Conservation (phyloP, 106 monocot genomes). For the Dendrobium chrysotoxum region DNA sequence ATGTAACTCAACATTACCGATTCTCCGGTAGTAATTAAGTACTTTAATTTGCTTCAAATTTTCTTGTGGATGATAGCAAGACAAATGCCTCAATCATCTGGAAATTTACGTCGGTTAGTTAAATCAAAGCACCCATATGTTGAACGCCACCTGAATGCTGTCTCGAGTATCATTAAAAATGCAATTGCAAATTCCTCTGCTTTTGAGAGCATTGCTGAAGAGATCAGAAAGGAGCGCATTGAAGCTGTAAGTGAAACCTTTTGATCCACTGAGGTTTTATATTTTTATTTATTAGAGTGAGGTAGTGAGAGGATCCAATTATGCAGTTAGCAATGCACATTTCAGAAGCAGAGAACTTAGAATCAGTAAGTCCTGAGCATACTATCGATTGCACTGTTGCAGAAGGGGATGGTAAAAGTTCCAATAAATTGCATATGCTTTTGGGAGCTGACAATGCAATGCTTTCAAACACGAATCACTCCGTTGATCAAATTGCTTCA, state of each 20-base stretch:
- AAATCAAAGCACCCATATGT: constrained; percentile 73
- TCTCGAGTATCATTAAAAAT: constrained; percentile 40
- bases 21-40: neutral
- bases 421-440: neutral
- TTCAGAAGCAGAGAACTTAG: constrained; percentile 7
- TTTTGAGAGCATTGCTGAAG: constrained; percentile 55
- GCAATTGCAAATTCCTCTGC: constrained; percentile 43
- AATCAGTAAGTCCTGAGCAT: constrained; percentile 1
- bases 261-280: neutral
- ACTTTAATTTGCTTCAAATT: constrained; percentile 1
- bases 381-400: constrained; percentile 12
- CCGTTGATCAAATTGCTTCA: neutral
- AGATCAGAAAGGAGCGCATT: constrained; percentile 41
- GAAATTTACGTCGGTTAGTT: constrained; percentile 44
- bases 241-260: constrained; percentile 38
- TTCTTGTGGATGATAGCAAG: constrained; percentile 47
- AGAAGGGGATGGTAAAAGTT: constrained; percentile 2
- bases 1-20: neutral
- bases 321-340: constrained; percentile 19
- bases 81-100: constrained; percentile 64
- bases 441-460: neutral
- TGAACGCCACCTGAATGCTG: constrained; percentile 42
- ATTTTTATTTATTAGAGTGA: neutral
- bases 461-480: neutral
- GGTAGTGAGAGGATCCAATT: neutral